Conservation (phyloP, 345 rosid species). For the Gossypium australe region DNA sequence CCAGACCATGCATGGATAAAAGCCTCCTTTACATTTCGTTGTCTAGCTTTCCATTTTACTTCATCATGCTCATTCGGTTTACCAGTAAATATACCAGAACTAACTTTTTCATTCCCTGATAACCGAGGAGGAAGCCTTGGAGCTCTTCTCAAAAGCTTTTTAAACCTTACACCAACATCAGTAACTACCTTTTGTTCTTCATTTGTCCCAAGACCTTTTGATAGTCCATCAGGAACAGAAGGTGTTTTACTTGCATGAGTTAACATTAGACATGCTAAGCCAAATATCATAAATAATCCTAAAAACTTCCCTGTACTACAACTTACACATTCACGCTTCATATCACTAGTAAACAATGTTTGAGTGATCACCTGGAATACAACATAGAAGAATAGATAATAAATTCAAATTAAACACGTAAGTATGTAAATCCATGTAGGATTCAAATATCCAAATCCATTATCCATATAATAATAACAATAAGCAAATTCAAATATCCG, state of each 20-base stretch:
- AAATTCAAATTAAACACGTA: conserved; percentile 2
- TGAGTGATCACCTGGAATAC: conserved; percentile 46
- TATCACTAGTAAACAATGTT: background rate
- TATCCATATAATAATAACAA: background rate
- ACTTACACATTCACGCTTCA: conserved; percentile 51
- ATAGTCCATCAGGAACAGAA: conserved; percentile 29
- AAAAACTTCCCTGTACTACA: conserved; percentile 91
- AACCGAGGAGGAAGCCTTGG: conserved; percentile 90
- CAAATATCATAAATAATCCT: conserved; percentile 53
- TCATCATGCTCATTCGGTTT: conserved; percentile 27
- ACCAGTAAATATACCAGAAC: conserved; percentile 11
- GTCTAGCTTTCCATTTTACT: conserved; percentile 60
- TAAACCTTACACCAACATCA: conserved; percentile 37
- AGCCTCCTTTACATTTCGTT: conserved; percentile 72
- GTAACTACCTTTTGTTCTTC: conserved; percentile 30
- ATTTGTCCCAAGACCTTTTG: conserved; percentile 18
- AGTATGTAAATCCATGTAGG: background rate
- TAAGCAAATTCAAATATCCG: background rate
- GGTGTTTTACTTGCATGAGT: conserved; percentile 39
- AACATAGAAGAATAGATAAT: conserved; percentile 13
- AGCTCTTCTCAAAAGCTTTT: conserved; percentile 60
- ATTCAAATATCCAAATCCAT: background rate
- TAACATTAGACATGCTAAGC: conserved; percentile 57
- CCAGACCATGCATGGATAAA: conserved; percentile 94
- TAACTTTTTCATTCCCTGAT: conserved; percentile 58